Evolutionary conservation across 768 basidiomycete species (phyloP), one percentile per base, ranked within the genome.

Genomic region (Boletus rufocinnamomeus): DNA sequence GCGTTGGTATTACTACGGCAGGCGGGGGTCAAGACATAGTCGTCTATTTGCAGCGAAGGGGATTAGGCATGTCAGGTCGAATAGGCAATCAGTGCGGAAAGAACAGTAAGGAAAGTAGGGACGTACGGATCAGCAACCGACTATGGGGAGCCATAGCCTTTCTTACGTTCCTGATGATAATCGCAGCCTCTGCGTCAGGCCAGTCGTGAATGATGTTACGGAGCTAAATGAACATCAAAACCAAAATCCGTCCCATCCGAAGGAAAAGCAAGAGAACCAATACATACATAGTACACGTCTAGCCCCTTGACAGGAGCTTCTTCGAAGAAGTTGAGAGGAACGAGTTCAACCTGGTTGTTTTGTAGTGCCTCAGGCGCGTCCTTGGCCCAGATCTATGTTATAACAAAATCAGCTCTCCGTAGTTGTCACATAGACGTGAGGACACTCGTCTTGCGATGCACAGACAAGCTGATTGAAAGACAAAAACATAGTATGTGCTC

Each of bases 171-270:
- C 59, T 65, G 37, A 77, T 54, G 49, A 77, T 75, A 3, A 43
- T 60, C 21, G 69, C 37, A 41, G 69, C 72, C 28, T 75, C 72
- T 1, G 66, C 65, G 30, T 75, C 69, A 11, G 74, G 72, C 77
- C 75, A 78, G 57, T 78, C 67, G 48, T 75, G 76, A 25, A 71
- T 63, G 43, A 71, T 69, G 50, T 69, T 63, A 21, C 68, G 70
- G 48, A 70, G 62, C 69, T 69, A 41, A 47, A 34, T 34, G 40
- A 23, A 14, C 17, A 40, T 53, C 11, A 43, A 49, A 46, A 14
- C 25, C 23, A 27, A n/a, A 7, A 23, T 44, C 2, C 7, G 7
- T 35, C 35, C 25, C 32, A 9, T 19, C 25, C 7, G 9, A 17
- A 43, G 16, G 35, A 35, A 28, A 51, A 38, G 5, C 23, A 27